A percentile compares a stretch with the other conserved stretches of the same genome.
phyloP scores from a whole-genome alignment of 1,284 basidiomycete species.

The Coniophora puteana region DNA sequence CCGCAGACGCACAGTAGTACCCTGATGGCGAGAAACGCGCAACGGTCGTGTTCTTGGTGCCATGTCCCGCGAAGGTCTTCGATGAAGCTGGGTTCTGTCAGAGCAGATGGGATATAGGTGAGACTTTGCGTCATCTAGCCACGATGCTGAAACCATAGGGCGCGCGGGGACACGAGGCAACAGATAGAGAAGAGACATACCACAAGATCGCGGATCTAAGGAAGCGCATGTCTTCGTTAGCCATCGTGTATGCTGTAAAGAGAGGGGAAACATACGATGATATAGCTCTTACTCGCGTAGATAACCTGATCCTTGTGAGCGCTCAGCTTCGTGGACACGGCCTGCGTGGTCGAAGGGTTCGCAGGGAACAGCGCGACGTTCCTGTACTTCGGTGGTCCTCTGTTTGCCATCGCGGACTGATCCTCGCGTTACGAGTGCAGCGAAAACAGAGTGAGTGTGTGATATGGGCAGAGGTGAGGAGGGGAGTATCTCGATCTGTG shows the following conservation, averaged over 20 bases:
- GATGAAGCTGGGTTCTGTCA: slow-evolving; percentile 59
- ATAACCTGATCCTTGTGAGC: slow-evolving; percentile 82
- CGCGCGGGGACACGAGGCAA: too few relatives aligned
- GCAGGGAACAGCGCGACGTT: slow-evolving; percentile 59
- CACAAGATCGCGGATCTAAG: slow-evolving; percentile 60
- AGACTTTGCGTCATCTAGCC: slow-evolving; percentile 5
- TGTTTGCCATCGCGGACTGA: too few relatives aligned
- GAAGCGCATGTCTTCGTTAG: neutral
- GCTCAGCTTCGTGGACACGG: slow-evolving; percentile 78
- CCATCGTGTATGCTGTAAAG: neutral
- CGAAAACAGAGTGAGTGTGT: too few relatives aligned
- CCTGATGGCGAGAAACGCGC: slow-evolving; percentile 93
- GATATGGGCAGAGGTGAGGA: too few relatives aligned
- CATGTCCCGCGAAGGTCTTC: slow-evolving; percentile 75
- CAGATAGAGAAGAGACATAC: slow-evolving; percentile 27
- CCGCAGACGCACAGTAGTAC: slow-evolving; percentile 93
- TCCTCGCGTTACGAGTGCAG: too few relatives aligned
- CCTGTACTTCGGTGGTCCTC: too few relatives aligned
- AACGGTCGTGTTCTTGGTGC: slow-evolving; percentile 82
- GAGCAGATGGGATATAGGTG: slow-evolving; percentile 25
- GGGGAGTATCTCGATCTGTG: too few relatives aligned
- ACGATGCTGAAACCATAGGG: neutral
- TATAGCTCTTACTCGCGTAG: slow-evolving; percentile 83
- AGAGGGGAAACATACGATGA: slow-evolving; percentile 61
- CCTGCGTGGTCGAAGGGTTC: slow-evolving; percentile 74